phyloP scores from a whole-genome alignment of 2,329 filamentous ascomycete genomes.

The Hypoxylon sp. region DNA sequence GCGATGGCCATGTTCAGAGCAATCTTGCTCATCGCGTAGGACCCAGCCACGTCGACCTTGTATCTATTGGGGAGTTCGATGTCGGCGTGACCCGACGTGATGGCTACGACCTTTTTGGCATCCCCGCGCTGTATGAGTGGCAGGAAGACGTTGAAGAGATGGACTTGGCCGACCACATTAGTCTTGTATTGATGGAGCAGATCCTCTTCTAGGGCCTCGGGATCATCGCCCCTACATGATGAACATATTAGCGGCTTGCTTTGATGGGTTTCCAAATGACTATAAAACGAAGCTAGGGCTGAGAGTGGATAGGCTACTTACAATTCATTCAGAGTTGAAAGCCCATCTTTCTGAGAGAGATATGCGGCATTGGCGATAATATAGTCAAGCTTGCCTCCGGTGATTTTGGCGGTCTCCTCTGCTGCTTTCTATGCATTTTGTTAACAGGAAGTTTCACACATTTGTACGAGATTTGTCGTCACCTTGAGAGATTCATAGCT shows the following conservation, averaged over 20 bases:
- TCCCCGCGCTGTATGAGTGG: constrained; percentile 60
- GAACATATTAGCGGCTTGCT: no score
- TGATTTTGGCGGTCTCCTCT: constrained; percentile 45
- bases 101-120: constrained; percentile 46
- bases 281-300: no score
- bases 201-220: constrained; percentile 48
- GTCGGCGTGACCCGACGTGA: constrained; percentile 59
- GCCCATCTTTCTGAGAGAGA: constrained; percentile 44
- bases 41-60: constrained; percentile 2
- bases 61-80: constrained; percentile 55
- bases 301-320: constrained; percentile 40
- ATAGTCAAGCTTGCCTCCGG: constrained; percentile 56
- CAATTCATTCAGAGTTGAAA: constrained; percentile 49
- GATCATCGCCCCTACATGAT: constrained; percentile 43
- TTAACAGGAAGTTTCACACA: constrained; percentile 3
- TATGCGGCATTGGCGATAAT: constrained; percentile 61
- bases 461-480: no score
- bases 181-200: constrained; percentile 49
- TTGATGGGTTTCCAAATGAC: no score
- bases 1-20: constrained; percentile 57
- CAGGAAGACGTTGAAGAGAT: constrained; percentile 61
- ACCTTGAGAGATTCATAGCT: constrained; percentile 51
- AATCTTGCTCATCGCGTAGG: constrained; percentile 51
- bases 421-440: constrained; percentile 34
- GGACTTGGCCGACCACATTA: constrained; percentile 62